A percentile compares a stretch with the other conserved stretches of the same genome.
Evolutionary conservation across 441 rosid genomes (phyloP).

Genomic region (Pelargonium citronellum): DNA sequence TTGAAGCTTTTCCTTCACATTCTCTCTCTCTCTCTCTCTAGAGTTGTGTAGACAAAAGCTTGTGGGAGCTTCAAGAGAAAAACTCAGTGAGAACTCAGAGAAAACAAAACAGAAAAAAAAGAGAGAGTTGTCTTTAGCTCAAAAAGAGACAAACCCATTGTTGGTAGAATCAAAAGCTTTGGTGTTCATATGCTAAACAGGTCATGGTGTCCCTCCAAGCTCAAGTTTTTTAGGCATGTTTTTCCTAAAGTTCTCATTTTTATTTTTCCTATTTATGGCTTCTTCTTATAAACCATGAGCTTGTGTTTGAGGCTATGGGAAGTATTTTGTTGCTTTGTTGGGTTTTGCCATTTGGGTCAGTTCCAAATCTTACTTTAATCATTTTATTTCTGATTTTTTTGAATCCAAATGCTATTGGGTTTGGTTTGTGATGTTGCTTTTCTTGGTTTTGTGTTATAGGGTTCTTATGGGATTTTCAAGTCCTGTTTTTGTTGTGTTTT

Average conservation of each 20-base stretch:
- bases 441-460: too few species aligned
- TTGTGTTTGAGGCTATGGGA: too few species aligned
- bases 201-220: slow-evolving; percentile 5
- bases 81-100: neutral
- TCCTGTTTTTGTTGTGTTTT: too few species aligned
- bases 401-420: too few species aligned
- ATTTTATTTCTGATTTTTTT: too few species aligned
- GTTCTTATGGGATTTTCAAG: too few species aligned
- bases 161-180: neutral
- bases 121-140: neutral
- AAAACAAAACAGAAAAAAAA: neutral
- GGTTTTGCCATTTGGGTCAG: too few species aligned
- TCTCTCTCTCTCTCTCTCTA: neutral
- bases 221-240: neutral
- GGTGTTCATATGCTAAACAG: slow-evolving; percentile 13
- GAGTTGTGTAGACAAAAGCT: neutral
- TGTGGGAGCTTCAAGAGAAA: neutral
- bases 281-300: too few species aligned
- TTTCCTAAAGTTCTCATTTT: neutral
- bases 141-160: slow-evolving; percentile 11
- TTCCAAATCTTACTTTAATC: too few species aligned
- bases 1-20: slow-evolving; percentile 2
- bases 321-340: too few species aligned
- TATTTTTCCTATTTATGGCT: neutral
- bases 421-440: too few species aligned